Conservation (phyloP, 2,329 filamentous ascomycete genomes). For the Huntiella omanensis region DNA sequence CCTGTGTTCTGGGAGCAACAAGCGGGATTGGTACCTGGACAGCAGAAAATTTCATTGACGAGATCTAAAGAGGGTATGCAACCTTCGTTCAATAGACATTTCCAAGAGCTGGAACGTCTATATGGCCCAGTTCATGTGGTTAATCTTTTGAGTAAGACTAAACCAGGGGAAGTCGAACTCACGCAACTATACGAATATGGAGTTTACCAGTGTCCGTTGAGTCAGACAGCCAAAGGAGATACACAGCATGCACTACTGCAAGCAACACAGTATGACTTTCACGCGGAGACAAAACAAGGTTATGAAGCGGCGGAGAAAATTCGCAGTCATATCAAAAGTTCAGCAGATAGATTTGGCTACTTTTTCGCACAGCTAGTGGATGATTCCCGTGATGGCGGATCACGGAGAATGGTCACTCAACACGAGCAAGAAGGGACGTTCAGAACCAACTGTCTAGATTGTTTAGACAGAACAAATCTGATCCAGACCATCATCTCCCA, state of each 20-base stretch:
- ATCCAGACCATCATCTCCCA: slow-evolving; percentile 92
- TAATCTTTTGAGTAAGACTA: slow-evolving; percentile 81
- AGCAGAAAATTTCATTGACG: slow-evolving; percentile 87
- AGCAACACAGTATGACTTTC: slow-evolving; percentile 86
- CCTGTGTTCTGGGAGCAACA: slow-evolving; percentile 96
- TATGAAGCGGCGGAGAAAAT: slow-evolving; percentile 87
- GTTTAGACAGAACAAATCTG: slow-evolving; percentile 84
- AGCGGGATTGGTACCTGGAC: slow-evolving; percentile 68
- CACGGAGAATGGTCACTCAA: slow-evolving; percentile 41
- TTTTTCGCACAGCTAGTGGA: slow-evolving; percentile 61
- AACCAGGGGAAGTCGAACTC: slow-evolving; percentile 69
- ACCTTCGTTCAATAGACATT: slow-evolving; percentile 89
- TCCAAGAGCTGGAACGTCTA: slow-evolving; percentile 63
- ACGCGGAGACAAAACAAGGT: slow-evolving; percentile 75
- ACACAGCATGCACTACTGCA: slow-evolving; percentile 47
- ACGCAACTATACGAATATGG: slow-evolving; percentile 64
- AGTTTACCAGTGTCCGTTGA: slow-evolving; percentile 55
- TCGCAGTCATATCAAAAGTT: slow-evolving; percentile 54
- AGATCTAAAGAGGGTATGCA: slow-evolving; percentile 79
- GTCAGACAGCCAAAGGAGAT: slow-evolving; percentile 23
- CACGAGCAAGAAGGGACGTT: slow-evolving; percentile 92
- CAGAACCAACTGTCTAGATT: slow-evolving; percentile 89
- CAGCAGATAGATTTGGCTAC: slow-evolving; percentile 79
- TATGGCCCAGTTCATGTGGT: slow-evolving; percentile 88
- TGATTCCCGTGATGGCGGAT: slow-evolving; percentile 24